These are phyloP conservation scores for Globisporangium paddicum DNA, from an alignment of 352 stramenopile species.

Conservation along the genomic window DNA sequence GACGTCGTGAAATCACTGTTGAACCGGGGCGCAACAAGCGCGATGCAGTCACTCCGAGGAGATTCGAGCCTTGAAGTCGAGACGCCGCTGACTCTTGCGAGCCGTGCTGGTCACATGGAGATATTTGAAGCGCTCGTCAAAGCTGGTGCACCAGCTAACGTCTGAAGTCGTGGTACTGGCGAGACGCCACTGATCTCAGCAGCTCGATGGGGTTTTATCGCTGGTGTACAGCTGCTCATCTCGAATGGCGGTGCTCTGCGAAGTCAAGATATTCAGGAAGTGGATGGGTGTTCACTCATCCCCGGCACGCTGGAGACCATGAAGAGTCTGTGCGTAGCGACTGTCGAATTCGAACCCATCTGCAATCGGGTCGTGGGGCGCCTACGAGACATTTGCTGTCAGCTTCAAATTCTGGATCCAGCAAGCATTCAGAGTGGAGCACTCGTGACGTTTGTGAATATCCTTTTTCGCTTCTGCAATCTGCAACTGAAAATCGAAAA, in stretches of 20 bases:
- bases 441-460: background rate
- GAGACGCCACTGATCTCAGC: background rate
- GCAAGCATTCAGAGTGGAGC: background rate
- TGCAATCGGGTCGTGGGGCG: background rate
- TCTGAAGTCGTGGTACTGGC: background rate
- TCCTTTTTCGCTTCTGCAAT: background rate
- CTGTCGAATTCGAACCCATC: background rate
- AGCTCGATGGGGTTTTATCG: background rate
- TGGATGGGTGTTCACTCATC: background rate
- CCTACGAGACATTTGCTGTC: background rate
- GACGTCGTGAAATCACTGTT: no score
- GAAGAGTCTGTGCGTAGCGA: background rate
- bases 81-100: background rate
- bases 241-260: background rate
- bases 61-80: no score
- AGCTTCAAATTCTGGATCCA: background rate
- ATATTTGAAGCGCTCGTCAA: background rate
- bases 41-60: no score
- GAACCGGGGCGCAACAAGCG: no score
- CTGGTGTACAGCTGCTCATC: background rate
- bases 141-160: background rate
- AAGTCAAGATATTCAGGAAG: background rate
- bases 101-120: background rate
- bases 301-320: background rate
- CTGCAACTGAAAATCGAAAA: background rate